Evolutionary conservation across 2,329 filamentous ascomycete genomes (phyloP).

Genomic region (Paradendryphiella salina): DNA sequence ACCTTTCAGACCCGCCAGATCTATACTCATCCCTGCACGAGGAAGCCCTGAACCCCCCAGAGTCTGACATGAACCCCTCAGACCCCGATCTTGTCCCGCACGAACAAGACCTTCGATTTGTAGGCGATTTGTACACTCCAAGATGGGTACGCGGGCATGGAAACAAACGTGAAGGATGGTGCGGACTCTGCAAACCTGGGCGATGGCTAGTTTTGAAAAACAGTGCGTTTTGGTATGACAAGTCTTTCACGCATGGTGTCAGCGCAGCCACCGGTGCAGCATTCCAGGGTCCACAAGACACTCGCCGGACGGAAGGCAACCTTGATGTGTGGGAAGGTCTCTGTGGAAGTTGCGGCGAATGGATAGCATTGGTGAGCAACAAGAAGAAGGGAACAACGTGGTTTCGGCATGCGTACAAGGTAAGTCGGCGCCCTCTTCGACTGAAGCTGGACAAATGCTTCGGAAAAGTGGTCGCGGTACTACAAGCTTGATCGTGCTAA

Average conservation of each 20-base stretch:
- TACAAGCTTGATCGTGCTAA: conserved; percentile 31
- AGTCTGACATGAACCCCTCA: conserved; percentile 78
- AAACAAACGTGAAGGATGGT: conserved; percentile 88
- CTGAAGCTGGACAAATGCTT: conserved; percentile 5
- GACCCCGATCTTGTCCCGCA: conserved; percentile 76
- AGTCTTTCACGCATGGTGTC: conserved; percentile 86
- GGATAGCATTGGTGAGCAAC: conserved; percentile 79
- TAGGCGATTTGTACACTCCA: conserved; percentile 80
- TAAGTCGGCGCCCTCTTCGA: conserved; percentile 41
- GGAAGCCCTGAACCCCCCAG: conserved; percentile 72
- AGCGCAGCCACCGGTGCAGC: conserved; percentile 77
- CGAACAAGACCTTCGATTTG: conserved; percentile 74
- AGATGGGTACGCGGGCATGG: conserved; percentile 83
- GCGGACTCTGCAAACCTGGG: conserved; percentile 82
- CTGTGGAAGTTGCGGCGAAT: conserved; percentile 77
- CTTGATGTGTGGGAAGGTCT: conserved; percentile 80
- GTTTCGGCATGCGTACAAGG: conserved; percentile 89
- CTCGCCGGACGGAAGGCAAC: conserved; percentile 75
- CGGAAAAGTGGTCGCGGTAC: conserved; percentile 2
- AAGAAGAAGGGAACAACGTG: conserved; percentile 93
- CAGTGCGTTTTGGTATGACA: conserved; percentile 91
- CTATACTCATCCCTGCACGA: conserved; percentile 75
- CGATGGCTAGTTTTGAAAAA: conserved; percentile 88
- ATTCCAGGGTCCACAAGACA: conserved; percentile 77
- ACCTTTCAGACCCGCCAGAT: conserved; percentile 75